Conservation (phyloP, 805 yeast genomes). For the Yueomyces sinensis region DNA sequence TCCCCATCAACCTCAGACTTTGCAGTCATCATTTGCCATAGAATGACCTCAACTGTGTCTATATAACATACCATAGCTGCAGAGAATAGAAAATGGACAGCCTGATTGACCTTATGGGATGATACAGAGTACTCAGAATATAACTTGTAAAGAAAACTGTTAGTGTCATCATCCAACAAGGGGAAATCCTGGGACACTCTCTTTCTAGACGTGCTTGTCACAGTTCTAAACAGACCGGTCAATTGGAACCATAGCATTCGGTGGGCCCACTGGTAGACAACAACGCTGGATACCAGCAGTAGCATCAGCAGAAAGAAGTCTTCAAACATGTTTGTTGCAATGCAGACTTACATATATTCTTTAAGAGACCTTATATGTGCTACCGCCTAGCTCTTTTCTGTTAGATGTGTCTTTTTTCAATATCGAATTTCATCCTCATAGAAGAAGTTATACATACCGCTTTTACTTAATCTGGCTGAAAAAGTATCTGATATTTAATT, state of each 20-base stretch:
- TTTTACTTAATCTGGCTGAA: too few species aligned
- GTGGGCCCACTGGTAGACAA: slow-evolving; percentile 5
- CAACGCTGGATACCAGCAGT: slow-evolving; percentile 1
- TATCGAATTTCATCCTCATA: too few species aligned
- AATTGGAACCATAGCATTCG: slow-evolving; percentile 6
- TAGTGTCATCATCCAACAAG: slow-evolving; percentile 4
- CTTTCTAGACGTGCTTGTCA: slow-evolving; percentile 3
- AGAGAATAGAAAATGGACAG: slow-evolving; percentile 15
- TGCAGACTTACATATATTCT: too few species aligned
- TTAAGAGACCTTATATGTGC: too few species aligned
- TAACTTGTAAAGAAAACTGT: slow-evolving; percentile 16
- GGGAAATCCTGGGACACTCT: slow-evolving; percentile 1
- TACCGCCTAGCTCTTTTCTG: too few species aligned
- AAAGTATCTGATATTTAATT: too few species aligned
- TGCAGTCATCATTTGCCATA: slow-evolving; percentile 20
- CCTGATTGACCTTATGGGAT: slow-evolving; percentile 9
- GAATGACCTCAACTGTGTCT: slow-evolving; percentile 19
- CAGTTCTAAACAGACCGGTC: slow-evolving; percentile 8
- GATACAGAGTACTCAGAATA: slow-evolving; percentile 21
- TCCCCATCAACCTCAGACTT: slow-evolving; percentile 9
- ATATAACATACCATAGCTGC: slow-evolving; percentile 17
- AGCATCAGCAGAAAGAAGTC: slow-evolving; percentile 4
- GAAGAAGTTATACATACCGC: too few species aligned
- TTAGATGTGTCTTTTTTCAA: too few species aligned
- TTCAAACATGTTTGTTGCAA: background rate